A percentile compares a stretch with the other conserved stretches of the same genome.
Conservation (phyloP, 192 early-diverging fungal species). For the Helicostylum pulchrum region DNA sequence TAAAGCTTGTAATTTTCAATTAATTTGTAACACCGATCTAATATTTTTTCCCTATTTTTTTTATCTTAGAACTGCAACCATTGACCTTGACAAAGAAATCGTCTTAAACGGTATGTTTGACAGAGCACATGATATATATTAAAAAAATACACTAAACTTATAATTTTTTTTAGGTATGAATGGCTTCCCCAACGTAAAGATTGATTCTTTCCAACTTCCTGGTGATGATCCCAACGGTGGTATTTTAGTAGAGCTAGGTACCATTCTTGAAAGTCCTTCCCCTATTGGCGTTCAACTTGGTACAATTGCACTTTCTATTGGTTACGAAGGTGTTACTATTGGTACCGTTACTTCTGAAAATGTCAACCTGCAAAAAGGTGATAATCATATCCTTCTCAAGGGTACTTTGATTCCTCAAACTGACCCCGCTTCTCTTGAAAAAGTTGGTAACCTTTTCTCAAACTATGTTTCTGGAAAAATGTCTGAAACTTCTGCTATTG, state of each 20-base stretch:
- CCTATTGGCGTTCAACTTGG: conserved; percentile 53
- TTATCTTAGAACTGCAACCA: conserved; percentile 38
- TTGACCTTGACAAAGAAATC: conserved; percentile 49
- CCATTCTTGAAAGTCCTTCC: conserved; percentile 48
- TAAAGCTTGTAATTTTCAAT: conserved; percentile 3
- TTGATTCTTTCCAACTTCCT: conserved; percentile 50
- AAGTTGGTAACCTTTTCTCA: conserved; percentile 47
- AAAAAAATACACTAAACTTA: background rate
- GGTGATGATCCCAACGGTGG: conserved; percentile 50
- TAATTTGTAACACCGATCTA: conserved; percentile 25
- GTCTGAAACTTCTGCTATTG: conserved; percentile 43
- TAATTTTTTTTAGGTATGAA: conserved; percentile 41
- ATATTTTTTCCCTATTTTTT: conserved; percentile 32
- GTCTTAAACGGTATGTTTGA: conserved; percentile 36
- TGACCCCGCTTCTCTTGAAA: conserved; percentile 35
- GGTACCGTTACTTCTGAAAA: conserved; percentile 45
- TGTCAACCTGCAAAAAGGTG: conserved; percentile 33
- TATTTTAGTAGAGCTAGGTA: conserved; percentile 49
- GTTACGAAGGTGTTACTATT: conserved; percentile 37
- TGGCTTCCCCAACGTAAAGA: conserved; percentile 47
- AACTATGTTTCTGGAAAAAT: conserved; percentile 44
- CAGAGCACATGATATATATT: background rate
- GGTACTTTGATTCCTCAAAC: conserved; percentile 42
- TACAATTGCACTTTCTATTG: conserved; percentile 48
- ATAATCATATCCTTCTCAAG: conserved; percentile 43